Conservation (phyloP, 371 early-diverging fungal genomes). For the Mucor lusitanicus region DNA sequence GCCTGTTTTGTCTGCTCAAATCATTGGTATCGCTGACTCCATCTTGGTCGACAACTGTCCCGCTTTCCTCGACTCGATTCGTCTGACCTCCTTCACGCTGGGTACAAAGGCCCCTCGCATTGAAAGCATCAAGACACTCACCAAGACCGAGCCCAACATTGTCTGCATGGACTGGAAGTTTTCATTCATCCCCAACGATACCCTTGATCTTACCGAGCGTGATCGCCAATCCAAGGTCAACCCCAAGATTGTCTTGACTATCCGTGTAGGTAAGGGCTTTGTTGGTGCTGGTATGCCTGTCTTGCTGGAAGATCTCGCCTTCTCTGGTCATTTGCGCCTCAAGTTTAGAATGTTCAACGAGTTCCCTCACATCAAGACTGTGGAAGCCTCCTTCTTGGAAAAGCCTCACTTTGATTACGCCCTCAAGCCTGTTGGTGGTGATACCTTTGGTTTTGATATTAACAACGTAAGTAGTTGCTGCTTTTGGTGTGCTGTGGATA, state of each 20-base stretch:
- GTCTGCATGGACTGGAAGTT: conserved; percentile 81
- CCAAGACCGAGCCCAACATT: conserved; percentile 82
- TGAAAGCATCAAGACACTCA: conserved; percentile 84
- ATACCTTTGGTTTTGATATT: conserved; percentile 86
- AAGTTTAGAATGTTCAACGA: conserved; percentile 83
- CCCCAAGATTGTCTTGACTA: conserved; percentile 91
- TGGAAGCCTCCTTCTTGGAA: conserved; percentile 90
- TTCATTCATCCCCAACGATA: conserved; percentile 86
- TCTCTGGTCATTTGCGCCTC: conserved; percentile 82
- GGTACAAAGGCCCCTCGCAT: conserved; percentile 97
- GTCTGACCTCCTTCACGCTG: conserved; percentile 93
- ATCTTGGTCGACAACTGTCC: conserved; percentile 86
- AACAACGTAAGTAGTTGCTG: conserved; percentile 64
- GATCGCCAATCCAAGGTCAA: conserved; percentile 76
- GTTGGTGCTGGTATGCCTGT: conserved; percentile 91
- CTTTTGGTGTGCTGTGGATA: background rate
- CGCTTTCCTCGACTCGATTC: conserved; percentile 88
- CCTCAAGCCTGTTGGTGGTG: conserved; percentile 93
- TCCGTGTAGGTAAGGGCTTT: conserved; percentile 85
- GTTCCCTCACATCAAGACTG: conserved; percentile 90
- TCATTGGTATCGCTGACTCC: conserved; percentile 76
- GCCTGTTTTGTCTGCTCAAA: conserved; percentile 82
- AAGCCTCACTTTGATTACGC: conserved; percentile 91
- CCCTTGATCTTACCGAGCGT: conserved; percentile 67
- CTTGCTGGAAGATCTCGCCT: conserved; percentile 89